These are phyloP conservation scores for Calonectria pseudoreteaudii DNA, from an alignment of 2,329 filamentous ascomycete species.

Conservation along the genomic window DNA sequence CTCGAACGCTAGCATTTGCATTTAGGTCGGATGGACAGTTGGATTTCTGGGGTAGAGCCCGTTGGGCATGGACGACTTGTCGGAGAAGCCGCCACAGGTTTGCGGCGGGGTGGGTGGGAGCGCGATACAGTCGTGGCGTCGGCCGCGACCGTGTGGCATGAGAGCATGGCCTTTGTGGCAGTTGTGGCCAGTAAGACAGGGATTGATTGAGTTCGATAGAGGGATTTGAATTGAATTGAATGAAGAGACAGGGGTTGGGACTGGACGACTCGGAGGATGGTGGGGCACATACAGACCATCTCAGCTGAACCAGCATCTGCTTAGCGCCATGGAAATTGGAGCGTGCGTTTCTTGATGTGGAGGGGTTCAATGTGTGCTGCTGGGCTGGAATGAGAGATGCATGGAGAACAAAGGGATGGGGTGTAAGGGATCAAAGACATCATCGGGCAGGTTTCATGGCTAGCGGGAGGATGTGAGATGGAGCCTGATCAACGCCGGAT, in stretches of 20 bases:
- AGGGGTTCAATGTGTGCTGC: background rate
- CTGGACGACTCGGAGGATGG: constrained; percentile 24
- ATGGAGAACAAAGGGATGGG: constrained; percentile 25
- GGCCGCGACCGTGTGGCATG: constrained; percentile 5
- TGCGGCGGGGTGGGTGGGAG: background rate
- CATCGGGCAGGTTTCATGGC: background rate
- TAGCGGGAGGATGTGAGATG: constrained; percentile 1
- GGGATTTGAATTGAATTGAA: constrained; percentile 17
- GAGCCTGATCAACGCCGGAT: background rate
- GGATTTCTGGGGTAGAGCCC: background rate
- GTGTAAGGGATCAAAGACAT: constrained; percentile 12
- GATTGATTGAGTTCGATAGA: background rate
- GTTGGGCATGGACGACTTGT: background rate
- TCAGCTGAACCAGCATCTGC: constrained; percentile 44
- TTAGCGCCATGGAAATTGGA: constrained; percentile 33
- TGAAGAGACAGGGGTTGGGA: constrained; percentile 27
- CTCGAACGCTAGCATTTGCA: background rate
- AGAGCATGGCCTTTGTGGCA: background rate
- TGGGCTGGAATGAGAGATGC: background rate
- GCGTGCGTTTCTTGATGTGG: constrained; percentile 15
- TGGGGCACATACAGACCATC: constrained; percentile 32
- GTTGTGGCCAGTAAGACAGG: constrained; percentile 16
- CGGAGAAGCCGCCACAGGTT: constrained; percentile 8
- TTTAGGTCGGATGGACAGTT: background rate
- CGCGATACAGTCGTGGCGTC: background rate